Conservation (phyloP, 2,329 filamentous ascomycete species). For the Exophiala mesophila region DNA sequence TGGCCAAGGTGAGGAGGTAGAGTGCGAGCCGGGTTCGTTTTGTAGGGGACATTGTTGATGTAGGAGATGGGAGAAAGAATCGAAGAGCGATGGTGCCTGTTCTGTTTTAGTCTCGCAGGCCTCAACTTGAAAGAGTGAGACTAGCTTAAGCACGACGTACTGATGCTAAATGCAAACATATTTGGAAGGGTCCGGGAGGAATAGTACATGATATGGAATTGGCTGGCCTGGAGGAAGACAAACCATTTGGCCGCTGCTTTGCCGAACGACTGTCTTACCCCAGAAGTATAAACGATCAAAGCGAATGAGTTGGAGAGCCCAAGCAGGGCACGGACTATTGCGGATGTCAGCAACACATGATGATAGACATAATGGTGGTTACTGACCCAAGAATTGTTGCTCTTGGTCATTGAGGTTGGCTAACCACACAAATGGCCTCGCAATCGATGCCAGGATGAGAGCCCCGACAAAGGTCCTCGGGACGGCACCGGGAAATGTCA, state of each 20-base stretch:
- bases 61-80: constrained; percentile 45
- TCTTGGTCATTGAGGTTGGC: constrained; percentile 50
- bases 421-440: constrained; percentile 60
- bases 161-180: constrained; percentile 88
- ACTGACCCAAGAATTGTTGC: constrained; percentile 51
- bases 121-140: neutral
- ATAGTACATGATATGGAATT: constrained; percentile 94
- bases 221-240: constrained; percentile 67
- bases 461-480: constrained; percentile 86
- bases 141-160: constrained; percentile 46
- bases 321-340: constrained; percentile 65
- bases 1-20: constrained; percentile 70
- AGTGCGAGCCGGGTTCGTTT: constrained; percentile 61
- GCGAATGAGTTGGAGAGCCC: constrained; percentile 69
- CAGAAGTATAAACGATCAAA: constrained; percentile 61
- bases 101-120: too few species aligned
- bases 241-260: constrained; percentile 70
- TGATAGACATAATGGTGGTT: too few species aligned
- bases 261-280: constrained; percentile 65
- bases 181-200: constrained; percentile 88
- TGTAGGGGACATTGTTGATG: constrained; percentile 26
- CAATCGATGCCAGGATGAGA: constrained; percentile 66
- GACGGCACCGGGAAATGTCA: constrained; percentile 83
- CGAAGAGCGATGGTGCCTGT: constrained; percentile 40
- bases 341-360: too few species aligned